Evolutionary conservation across 495 filamentous ascomycete species (phyloP), one percentile per base, ranked within the genome.

Genomic region (Hypoxylon intermedium): DNA sequence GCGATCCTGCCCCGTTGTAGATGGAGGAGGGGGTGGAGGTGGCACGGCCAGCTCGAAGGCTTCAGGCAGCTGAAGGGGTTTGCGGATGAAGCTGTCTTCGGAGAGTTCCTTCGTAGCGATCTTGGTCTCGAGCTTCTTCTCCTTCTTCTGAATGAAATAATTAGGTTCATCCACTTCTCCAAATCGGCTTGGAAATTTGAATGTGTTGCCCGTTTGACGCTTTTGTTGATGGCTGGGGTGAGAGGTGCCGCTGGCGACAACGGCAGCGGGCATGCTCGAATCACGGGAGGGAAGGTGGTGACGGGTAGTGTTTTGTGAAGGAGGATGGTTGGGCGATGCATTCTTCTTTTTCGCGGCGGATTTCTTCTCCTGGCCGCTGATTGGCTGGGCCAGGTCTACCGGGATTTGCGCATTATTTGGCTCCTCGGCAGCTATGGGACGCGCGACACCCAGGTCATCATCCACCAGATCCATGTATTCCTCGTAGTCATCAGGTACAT

Each of bases 291-390:
- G 40, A 36, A 53, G 56, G 53, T 63, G 52, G 36, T 59, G 48
- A 41, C 41, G 53, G 40, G 63, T 30, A 46, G 63, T 54, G 52
- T 50, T 61, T 63, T 60, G 68, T 11, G 58, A 58, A 21, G 54
- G 54, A 65, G 49, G 51, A 66, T 66, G 57, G 50, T 71, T 68
- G 65, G 63, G 58, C 43, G 68, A 62, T 53, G 61, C 66, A 53
- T 51, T 62, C 62, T 71, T 67, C 68, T 71, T 71, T 71, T 71
- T 71, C 47, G 56, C 50, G 59, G 65, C 68, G 65, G 68, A 66
- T 71, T 71, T 67, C 65, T 58, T 61, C 55, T 67, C 47, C 58
- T 59, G 58, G 30, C 19, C 45, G 65, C 66, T 71, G 68, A 71
- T 71, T 71, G 68, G 68, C 45, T 67, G 65, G 51, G 28, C 37